These are phyloP conservation scores for Aspergillus quadrilineatus DNA, from an alignment of 2,329 filamentous ascomycete species.

Conservation along the genomic window DNA sequence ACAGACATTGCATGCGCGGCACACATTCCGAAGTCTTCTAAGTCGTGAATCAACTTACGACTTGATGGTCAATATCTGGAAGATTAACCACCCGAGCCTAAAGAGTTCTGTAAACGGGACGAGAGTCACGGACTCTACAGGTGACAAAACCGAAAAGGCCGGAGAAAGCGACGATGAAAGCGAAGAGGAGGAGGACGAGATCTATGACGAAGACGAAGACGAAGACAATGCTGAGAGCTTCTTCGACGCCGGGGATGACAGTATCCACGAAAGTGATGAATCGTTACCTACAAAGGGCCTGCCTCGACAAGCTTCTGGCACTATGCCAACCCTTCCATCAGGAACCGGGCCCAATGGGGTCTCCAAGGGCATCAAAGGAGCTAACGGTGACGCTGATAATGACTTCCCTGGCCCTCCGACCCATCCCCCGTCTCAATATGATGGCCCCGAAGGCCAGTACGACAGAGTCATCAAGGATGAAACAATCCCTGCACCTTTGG, in stretches of 20 bases:
- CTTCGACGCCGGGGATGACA: constrained; percentile 55
- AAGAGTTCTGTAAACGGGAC: constrained; percentile 91
- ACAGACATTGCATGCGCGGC: constrained; percentile 89
- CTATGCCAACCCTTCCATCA: constrained; percentile 34
- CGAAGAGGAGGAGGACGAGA: constrained; percentile 68
- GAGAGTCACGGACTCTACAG: constrained; percentile 72
- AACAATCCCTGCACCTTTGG: constrained; percentile 78
- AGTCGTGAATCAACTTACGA: constrained; percentile 96
- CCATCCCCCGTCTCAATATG: constrained; percentile 82
- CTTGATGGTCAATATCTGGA: constrained; percentile 96
- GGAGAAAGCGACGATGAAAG: constrained; percentile 69
- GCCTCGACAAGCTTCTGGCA: constrained; percentile 69
- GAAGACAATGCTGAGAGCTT: constrained; percentile 60
- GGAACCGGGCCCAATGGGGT: constrained; percentile 39
- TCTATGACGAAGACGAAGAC: constrained; percentile 54
- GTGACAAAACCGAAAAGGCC: constrained; percentile 85
- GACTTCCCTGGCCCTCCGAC: constrained; percentile 84
- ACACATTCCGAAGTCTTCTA: constrained; percentile 93
- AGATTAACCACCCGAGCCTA: constrained; percentile 87
- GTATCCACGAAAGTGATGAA: constrained; percentile 54
- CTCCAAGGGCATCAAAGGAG: constrained; percentile 51
- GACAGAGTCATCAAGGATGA: constrained; percentile 85
- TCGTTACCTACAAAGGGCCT: constrained; percentile 52
- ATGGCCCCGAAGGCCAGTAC: constrained; percentile 74
- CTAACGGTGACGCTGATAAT: constrained; percentile 32